Percentiles rank a stretch among this genome's conserved stretches.
phyloP scores from a whole-genome alignment of 169 alveolate genomes.

The Plasmodium gallinaceum region DNA sequence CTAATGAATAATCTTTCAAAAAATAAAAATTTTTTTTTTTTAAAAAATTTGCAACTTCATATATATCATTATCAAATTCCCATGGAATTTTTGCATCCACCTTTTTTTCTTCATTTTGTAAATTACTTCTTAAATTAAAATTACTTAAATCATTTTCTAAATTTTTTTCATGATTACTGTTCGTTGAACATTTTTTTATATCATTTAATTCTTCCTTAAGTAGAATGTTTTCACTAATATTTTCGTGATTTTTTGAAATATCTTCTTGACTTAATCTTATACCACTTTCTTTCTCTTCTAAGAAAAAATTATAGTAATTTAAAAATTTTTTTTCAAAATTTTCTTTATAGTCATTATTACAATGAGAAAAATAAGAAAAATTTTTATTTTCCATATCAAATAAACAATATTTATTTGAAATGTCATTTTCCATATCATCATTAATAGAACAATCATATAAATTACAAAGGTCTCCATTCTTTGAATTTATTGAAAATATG shows the following conservation, averaged over 20 bases:
- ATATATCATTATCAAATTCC: slow-evolving; percentile 32
- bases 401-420: not conserved
- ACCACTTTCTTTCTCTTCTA: not conserved
- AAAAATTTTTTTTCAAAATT: not conserved
- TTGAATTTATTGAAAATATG: slow-evolving; percentile 7
- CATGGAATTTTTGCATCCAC: not conserved
- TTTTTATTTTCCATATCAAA: slow-evolving; percentile 6
- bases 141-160: not conserved
- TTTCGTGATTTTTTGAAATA: not conserved
- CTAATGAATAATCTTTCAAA: slow-evolving; percentile 26
- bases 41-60: slow-evolving; percentile 21
- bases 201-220: not conserved
- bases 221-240: not conserved
- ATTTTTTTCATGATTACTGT: not conserved
- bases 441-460: too few relatives aligned
- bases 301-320: not conserved
- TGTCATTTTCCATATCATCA: not conserved
- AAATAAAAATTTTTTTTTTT: slow-evolving; percentile 9
- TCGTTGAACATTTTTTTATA: not conserved
- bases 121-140: not conserved
- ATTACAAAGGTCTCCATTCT: not conserved
- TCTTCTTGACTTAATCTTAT: not conserved
- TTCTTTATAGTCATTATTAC: not conserved
- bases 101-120: slow-evolving; percentile 2
- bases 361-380: slow-evolving; percentile 47